These are phyloP conservation scores for Mrakia hoshinonis DNA, from an alignment of 768 basidiomycete species.

Conservation along the genomic window DNA sequence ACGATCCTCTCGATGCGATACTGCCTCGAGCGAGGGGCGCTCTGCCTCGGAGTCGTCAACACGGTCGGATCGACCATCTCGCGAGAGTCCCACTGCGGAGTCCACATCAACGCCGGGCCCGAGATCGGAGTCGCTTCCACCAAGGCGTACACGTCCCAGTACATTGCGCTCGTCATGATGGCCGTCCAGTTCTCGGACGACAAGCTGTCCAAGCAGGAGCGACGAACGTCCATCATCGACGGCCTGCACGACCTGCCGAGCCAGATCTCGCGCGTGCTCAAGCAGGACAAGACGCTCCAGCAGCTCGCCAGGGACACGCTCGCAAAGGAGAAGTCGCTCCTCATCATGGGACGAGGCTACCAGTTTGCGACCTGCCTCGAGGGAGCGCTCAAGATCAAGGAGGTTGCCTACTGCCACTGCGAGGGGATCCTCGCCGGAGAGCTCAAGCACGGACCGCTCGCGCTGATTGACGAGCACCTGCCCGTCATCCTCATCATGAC, in stretches of 20 bases:
- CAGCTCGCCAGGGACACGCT: conserved; percentile 68
- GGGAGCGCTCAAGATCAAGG: conserved; percentile 98
- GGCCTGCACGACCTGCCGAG: conserved; percentile 81
- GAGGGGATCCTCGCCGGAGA: conserved; percentile 88
- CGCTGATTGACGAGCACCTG: conserved; percentile 96
- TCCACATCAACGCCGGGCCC: conserved; percentile 91
- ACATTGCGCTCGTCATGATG: conserved; percentile 95
- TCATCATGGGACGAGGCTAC: conserved; percentile 97
- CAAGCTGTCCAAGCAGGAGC: conserved; percentile 80
- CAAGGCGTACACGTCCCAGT: conserved; percentile 99
- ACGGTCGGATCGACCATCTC: conserved; percentile 96
- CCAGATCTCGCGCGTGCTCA: conserved; percentile 79
- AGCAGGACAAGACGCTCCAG: conserved; percentile 65
- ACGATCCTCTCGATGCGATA: conserved; percentile 93
- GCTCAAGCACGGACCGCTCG: conserved; percentile 96
- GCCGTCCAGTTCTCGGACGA: conserved; percentile 98
- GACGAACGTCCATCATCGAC: conserved; percentile 86
- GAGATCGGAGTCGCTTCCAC: conserved; percentile 93
- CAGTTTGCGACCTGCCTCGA: conserved; percentile 98
- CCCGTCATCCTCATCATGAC: conserved; percentile 98
- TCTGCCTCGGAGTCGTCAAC: conserved; percentile 94
- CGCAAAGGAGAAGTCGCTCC: conserved; percentile 63
- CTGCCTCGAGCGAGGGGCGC: conserved; percentile 90
- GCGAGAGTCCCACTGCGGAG: conserved; percentile 96
- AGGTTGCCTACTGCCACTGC: conserved; percentile 71